Base-by-base conservation (phyloP, 371 early-diverging fungal species). In the Mortierella sp. region DNA sequence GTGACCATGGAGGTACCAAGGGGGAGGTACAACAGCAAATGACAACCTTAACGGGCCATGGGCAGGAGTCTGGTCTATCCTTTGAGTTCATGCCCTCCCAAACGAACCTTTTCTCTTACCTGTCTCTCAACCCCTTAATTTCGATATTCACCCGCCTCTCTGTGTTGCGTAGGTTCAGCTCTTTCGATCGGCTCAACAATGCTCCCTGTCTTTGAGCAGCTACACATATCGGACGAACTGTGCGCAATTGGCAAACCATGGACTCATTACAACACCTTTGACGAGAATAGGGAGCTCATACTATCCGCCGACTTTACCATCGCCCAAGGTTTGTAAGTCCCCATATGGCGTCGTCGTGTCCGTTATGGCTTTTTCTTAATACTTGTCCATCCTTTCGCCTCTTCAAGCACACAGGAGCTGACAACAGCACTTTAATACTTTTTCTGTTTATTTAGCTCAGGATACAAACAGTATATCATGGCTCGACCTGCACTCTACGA, bases 141-240 rank as follows among this genome's bases (percentile, higher is more conserved):
- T 55, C n/a, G 21, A n/a, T 55, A 8, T 8, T n/a, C n/a, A 8
- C 10, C n/a, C 54, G 21, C 7, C 7, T 16, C 19, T 21, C 42
- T 68, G 3, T 28, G 6, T 14, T 9, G 5, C 63, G 19, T 38
- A 68, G 68, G 68, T 24, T 38, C 68, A 9, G 68, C 68, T 9
- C 21, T 68, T 10, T 1, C 68, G 2, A 19, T 68, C 1, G 42
- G 38, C 7, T 42, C 68, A 21, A 68, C 68, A 10, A 8, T 68
- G 19, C 34, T 68, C 34, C 68, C 68, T 3, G 21, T 68, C 68
- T 68, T 68, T 19, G 68, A 68, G 68, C 68, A 68, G 44, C 24
- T 68, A 4, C 24, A 21, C 9, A 42, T 68, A 21, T 38, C 68
- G 24, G 44, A 68, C 24, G 68, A 68, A 3, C 11, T 68, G 10